Conservation (phyloP, 306 rosid species). For the Rosa multiflora region DNA sequence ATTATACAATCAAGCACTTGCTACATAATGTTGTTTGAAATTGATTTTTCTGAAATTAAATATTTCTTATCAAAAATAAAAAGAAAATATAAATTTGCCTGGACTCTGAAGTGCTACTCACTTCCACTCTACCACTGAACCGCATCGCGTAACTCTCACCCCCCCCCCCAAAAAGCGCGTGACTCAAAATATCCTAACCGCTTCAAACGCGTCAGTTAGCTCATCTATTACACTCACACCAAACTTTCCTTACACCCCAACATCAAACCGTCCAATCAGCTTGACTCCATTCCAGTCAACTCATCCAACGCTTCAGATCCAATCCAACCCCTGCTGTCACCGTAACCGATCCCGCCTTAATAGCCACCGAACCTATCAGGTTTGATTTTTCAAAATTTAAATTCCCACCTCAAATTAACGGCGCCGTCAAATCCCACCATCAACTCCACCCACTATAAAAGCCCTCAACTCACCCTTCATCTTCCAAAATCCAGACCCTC, state of each 20-base stretch:
- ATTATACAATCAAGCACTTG: no score
- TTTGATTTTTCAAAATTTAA: constrained; percentile 47
- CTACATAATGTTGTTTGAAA: neutral
- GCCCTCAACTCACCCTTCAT: neutral
- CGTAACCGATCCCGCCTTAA: neutral
- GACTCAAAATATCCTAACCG: neutral
- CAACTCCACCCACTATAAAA: constrained; percentile 34
- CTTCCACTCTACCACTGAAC: constrained; percentile 17
- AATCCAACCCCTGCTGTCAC: neutral
- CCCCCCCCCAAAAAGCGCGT: constrained; percentile 16
- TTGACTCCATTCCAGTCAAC: fast-evolving
- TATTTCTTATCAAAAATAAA: no score
- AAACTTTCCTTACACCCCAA: neutral
- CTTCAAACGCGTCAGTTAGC: neutral
- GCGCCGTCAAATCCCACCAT: constrained; percentile 29
- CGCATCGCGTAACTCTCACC: constrained; percentile 23
- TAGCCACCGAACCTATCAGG: constrained; percentile 8
- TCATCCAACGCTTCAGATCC: neutral
- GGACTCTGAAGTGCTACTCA: constrained; percentile 8
- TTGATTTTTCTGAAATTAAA: neutral
- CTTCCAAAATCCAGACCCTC: neutral
- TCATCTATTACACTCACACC: neutral
- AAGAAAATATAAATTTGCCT: no score
- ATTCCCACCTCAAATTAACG: constrained; percentile 48
- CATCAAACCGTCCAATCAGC: constrained; percentile 3